These are phyloP conservation scores for Lentinula boryana DNA, from an alignment of 768 basidiomycete genomes.

Conservation along the genomic window DNA sequence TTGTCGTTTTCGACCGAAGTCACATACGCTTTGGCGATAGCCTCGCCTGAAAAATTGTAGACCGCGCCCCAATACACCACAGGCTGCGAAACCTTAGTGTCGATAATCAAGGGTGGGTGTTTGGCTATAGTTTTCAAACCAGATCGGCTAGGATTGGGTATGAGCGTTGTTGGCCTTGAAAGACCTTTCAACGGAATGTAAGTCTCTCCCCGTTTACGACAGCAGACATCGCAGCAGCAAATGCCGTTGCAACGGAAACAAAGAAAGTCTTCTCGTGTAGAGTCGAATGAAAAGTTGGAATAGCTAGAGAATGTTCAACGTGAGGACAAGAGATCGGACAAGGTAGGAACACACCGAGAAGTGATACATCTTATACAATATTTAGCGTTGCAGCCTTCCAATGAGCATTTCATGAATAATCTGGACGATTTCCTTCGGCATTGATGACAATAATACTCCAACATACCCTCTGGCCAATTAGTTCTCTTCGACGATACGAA, in stretches of 20 bases:
- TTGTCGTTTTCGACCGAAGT: constrained; percentile 14
- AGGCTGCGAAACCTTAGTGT: constrained; percentile 7
- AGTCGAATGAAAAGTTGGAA: constrained; percentile 16
- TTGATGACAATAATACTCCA: neutral
- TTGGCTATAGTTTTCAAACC: neutral
- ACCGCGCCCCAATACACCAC: constrained; percentile 24
- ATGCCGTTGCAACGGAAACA: constrained; percentile 40
- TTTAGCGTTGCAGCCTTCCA: neutral
- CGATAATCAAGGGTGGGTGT: constrained; percentile 3
- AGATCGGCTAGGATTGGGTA: neutral
- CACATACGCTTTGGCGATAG: constrained; percentile 20
- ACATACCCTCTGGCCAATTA: neutral
- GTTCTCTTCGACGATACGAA: neutral
- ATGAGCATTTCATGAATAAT: neutral
- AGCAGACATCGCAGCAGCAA: constrained; percentile 47
- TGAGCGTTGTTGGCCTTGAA: constrained; percentile 7
- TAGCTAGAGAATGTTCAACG: constrained; percentile 17
- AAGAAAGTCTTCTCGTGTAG: constrained; percentile 16
- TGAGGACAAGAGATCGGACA: neutral
- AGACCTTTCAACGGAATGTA: constrained; percentile 29
- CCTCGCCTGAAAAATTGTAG: constrained; percentile 22
- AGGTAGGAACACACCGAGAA: neutral
- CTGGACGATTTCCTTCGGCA: neutral
- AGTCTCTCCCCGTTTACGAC: constrained; percentile 36
- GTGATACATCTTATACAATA: neutral